Evolutionary conservation across 768 basidiomycete species (phyloP).

Genomic region (Arthromyces matolae): DNA sequence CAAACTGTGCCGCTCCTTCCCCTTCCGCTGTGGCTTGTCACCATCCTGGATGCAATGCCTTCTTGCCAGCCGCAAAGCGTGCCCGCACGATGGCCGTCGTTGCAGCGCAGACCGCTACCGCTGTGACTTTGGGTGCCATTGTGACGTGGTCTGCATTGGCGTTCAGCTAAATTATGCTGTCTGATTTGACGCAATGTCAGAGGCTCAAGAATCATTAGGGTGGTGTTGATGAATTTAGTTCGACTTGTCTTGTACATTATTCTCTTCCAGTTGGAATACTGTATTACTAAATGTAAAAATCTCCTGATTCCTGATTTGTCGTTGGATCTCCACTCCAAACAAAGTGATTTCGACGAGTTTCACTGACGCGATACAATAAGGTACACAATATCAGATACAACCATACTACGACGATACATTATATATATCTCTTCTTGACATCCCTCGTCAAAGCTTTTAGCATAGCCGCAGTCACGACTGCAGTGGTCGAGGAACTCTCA

Average conservation of each 20-base stretch:
- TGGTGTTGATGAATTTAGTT: no score
- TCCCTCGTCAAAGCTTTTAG: constrained; percentile 55
- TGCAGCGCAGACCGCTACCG: constrained; percentile 56
- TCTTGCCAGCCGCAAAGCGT: constrained; percentile 37
- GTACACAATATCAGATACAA: no score
- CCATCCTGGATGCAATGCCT: neutral
- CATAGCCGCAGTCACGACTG: constrained; percentile 59
- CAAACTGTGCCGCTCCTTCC: neutral
- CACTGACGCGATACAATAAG: no score
- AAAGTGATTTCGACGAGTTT: no score
- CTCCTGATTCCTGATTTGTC: no score
- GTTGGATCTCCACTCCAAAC: no score
- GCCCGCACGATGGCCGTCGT: constrained; percentile 39
- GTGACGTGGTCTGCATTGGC: constrained; percentile 74
- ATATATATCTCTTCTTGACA: constrained; percentile 49
- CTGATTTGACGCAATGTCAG: neutral
- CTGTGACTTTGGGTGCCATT: constrained; percentile 63
- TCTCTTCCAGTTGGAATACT: no score
- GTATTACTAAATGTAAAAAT: no score
- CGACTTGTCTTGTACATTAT: no score
- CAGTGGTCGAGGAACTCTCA: constrained; percentile 20
- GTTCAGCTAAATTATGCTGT: constrained; percentile 39
- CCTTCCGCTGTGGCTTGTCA: constrained; percentile 4
- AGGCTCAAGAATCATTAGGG: no score
- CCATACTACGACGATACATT: constrained; percentile 15